Evolutionary conservation across 306 rosid genomes (phyloP).

Genomic region (Luffa aegyptiaca): DNA sequence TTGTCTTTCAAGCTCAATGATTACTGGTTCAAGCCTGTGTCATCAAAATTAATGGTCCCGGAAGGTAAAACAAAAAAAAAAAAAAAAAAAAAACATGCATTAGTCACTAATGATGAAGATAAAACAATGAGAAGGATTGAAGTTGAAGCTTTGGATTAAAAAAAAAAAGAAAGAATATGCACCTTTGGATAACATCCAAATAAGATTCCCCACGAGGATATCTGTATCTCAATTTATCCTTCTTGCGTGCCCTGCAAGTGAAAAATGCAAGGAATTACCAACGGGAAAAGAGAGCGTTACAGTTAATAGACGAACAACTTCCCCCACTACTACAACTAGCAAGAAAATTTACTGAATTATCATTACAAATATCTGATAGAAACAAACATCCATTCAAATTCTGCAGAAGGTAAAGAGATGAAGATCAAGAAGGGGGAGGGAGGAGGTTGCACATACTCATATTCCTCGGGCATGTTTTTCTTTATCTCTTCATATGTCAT

Average conservation of each 20-base stretch:
- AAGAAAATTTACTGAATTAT: not conserved
- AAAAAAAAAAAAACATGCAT: not conserved
- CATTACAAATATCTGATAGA: not conserved
- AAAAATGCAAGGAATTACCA: not conserved
- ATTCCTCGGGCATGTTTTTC: constrained; percentile 96
- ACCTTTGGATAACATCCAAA: constrained; percentile 98
- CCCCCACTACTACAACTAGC: not conserved
- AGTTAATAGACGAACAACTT: not conserved
- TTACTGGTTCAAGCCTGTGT: constrained; percentile 95
- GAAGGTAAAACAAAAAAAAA: not conserved
- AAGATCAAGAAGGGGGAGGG: constrained; percentile 9
- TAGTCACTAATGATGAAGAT: not conserved
- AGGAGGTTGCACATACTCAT: constrained; percentile 48
- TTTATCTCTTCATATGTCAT: constrained; percentile 92
- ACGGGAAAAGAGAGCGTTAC: not conserved
- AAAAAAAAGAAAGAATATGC: constrained; percentile 9
- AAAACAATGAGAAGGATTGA: not conserved
- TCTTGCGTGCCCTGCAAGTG: constrained; percentile 64
- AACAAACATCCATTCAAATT: not conserved
- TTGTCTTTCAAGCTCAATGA: constrained; percentile 95
- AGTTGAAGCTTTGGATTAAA: not conserved
- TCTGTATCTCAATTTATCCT: constrained; percentile 92
- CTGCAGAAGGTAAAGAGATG: not conserved
- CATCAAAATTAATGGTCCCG: not conserved
- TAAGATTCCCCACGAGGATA: constrained; percentile 99